Base-by-base conservation (phyloP, 208 protist species). In the Phytomonas francai region DNA sequence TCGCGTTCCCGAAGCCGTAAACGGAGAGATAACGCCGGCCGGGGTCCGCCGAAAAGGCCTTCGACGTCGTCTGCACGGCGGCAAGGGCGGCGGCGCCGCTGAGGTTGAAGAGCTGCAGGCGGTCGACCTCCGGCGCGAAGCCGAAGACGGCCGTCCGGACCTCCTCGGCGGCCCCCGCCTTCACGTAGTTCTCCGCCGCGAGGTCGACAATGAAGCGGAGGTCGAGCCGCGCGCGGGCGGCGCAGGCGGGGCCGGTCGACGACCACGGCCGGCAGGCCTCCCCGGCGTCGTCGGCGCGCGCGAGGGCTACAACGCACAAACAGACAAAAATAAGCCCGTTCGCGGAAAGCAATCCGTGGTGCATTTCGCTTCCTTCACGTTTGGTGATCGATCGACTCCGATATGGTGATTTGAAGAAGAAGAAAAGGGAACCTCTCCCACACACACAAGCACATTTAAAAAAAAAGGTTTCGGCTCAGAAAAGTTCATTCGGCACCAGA, bases 1-100 rank as follows among this genome's bases (percentile, higher is more conserved):
- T 81, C 16, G 79, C 81, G 65, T 75, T 73, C 14, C 90, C 90
- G 71, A 95, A 95, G 39, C 90, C 90, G 68, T 80, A 93, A 32
- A 85, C 81, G 54, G 81, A 89, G 14, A 95, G 72, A 64, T 91
- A 93, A 33, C 77, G 73, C 33, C 70, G 58, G 6, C 42, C 65
- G 14, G 64, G 27, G 54, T 71, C 65, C 27, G 39, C 30, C 12
- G 81, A 77, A 28, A 80, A 61, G 45, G 67, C 12, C 22, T 28
- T 59, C 12, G 62, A 68, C 19, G 27, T 78, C n/a, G 42, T 76
- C 70, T 78, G 80, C 16, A 67, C 65, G 30, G 65, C 71, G 27
- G 79, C 27, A 29, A 90, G 51, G 30, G 79, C 78, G 0, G 78
- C 69, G 16, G 80, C 84, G 29, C 33, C 42, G 12, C 61, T 67